Evolutionary conservation across 805 yeast genomes (phyloP), one percentile per base, ranked within the genome.

Genomic region (Kurtzmaniella cleridarum): DNA sequence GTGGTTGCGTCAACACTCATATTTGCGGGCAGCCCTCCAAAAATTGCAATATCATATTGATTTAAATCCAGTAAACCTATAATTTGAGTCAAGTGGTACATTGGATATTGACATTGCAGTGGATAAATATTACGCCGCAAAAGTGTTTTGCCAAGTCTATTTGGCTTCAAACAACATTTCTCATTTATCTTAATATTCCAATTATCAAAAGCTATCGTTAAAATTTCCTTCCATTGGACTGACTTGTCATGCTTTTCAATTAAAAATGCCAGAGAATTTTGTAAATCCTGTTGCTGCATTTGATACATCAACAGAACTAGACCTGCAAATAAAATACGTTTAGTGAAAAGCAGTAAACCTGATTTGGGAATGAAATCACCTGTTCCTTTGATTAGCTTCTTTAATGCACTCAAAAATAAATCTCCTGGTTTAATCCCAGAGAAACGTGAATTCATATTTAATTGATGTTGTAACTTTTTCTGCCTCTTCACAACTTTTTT

Each of bases 1-100:
- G 46, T 36, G 1, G 66, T 62, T 1, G 65, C 69, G 23, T 47
- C 52, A 4, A 68, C 73, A 43, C 70, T 64, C 81, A 84, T 80
- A 50, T 89, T 74, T 62, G 83, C 77, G 1, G 93, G 93, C 6
- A 88, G 84, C 1, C 96, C 96, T 2, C 90, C 81, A 56, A 69
- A 81, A 4, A 84, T 80, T 39, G 84, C 84, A 41, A 84, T 77
- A 57, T 87, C 95, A 57, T 84, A 81, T 45, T 84, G 87, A 40
- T 84, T 80, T 23, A 83, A 73, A 37, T 85, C 76, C 54, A 86
- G 45, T 44, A 66, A 53, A 1, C 70, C 73, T 33, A 79, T 75
- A 12, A 84, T 76, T 52, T 84, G 90, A 1, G 86, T 78, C 63
- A 84, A 68, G 53, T 86, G 90, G 57, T 78, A 83, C 38, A 80